These are phyloP conservation scores for Mycena polygramma DNA, from an alignment of 768 basidiomycete species.

Conservation along the genomic window DNA sequence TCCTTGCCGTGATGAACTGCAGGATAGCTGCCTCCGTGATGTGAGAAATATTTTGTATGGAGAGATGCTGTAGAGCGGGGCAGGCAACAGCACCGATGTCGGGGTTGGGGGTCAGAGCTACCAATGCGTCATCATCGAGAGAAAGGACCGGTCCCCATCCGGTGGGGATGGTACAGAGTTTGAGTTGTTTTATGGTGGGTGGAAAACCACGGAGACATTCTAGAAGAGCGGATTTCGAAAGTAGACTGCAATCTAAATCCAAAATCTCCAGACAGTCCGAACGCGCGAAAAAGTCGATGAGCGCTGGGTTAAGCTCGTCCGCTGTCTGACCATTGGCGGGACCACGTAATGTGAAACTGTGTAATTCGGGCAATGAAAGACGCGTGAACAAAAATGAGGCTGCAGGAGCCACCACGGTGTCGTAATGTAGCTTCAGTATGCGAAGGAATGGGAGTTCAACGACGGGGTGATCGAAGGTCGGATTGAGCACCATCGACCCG, in stretches of 20 bases:
- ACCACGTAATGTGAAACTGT: background rate
- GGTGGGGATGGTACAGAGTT: background rate
- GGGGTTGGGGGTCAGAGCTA: background rate
- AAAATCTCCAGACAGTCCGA: background rate
- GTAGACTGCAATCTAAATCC: background rate
- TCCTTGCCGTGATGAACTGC: background rate
- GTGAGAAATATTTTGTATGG: background rate
- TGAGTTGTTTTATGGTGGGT: background rate
- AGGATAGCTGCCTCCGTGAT: slow-evolving; percentile 4
- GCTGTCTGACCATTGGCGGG: too few species aligned
- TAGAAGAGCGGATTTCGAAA: background rate
- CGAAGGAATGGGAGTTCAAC: background rate
- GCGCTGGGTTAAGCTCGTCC: background rate
- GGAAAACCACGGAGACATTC: background rate
- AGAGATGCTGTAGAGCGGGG: slow-evolving; percentile 1
- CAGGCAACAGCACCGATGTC: background rate
- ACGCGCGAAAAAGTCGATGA: background rate
- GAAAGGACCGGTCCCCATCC: background rate
- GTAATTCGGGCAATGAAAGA: background rate
- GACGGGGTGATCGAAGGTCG: background rate
- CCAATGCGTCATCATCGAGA: background rate
- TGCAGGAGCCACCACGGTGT: background rate
- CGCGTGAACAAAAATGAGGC: background rate
- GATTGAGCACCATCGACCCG: background rate
- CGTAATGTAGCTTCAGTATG: background rate